Evolutionary conservation across 495 filamentous ascomycete genomes (phyloP).

Genomic region (Penicillium paradoxum): DNA sequence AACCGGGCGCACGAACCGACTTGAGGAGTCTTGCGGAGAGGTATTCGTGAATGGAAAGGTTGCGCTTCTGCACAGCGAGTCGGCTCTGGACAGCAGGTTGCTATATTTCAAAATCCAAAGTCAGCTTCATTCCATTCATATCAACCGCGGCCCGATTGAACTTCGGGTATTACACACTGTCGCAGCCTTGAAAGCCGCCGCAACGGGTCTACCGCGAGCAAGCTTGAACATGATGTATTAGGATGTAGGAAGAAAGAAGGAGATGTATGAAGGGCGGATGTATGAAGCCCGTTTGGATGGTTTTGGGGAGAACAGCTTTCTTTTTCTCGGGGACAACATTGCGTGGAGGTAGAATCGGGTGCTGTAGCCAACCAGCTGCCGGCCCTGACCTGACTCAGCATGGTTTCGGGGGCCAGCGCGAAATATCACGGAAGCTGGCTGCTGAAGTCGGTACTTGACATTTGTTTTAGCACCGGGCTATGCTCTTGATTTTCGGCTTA

Average conservation of each 20-base stretch:
- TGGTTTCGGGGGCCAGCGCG: slow-evolving; percentile 19
- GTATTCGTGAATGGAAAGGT: slow-evolving; percentile 96
- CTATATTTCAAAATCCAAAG: slow-evolving; percentile 27
- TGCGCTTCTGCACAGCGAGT: slow-evolving; percentile 64
- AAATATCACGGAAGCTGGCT: slow-evolving; percentile 24
- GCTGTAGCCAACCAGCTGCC: slow-evolving; percentile 24
- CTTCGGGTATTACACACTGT: slow-evolving; percentile 43
- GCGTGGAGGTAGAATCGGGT: slow-evolving; percentile 28
- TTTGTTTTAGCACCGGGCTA: neutral
- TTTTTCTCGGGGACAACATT: slow-evolving; percentile 37
- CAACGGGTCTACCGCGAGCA: slow-evolving; percentile 61
- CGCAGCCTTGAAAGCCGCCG: slow-evolving; percentile 59
- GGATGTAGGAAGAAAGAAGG: slow-evolving; percentile 21
- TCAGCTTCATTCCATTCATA: slow-evolving; percentile 21
- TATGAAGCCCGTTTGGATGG: neutral
- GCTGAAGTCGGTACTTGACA: neutral
- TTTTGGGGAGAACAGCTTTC: slow-evolving; percentile 36
- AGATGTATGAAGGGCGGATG: slow-evolving; percentile 19
- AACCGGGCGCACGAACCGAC: slow-evolving; percentile 53
- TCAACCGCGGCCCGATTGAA: slow-evolving; percentile 12
- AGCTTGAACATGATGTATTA: slow-evolving; percentile 65
- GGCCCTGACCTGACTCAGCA: slow-evolving; percentile 22
- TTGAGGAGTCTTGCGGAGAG: slow-evolving; percentile 85
- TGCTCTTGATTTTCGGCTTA: neutral
- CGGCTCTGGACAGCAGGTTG: slow-evolving; percentile 46